Evolutionary conservation across 495 filamentous ascomycete species (phyloP).

Genomic region (Penicillium riverlandense): DNA sequence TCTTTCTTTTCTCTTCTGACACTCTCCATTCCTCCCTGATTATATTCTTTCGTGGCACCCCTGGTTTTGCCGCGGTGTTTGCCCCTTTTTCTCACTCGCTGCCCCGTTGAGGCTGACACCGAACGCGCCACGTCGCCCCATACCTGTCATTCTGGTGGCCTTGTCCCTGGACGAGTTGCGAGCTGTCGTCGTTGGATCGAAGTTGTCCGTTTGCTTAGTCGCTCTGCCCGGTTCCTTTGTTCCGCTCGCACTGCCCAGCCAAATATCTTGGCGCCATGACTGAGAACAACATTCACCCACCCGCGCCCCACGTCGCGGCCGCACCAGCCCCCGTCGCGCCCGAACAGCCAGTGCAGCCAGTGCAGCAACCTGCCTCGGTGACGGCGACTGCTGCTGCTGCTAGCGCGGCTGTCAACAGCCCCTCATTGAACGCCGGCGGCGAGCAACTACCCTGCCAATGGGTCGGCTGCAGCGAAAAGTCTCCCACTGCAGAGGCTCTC

Average conservation of each 20-base stretch:
- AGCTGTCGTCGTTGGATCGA: too few species aligned
- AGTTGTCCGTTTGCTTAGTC: too few species aligned
- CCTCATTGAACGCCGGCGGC: constrained; percentile 27
- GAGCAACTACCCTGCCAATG: constrained; percentile 79
- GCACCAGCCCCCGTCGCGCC: constrained; percentile 17
- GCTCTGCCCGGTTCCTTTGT: too few species aligned
- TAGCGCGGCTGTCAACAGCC: constrained; percentile 35
- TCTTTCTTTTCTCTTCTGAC: constrained; percentile 7
- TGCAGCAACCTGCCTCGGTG: constrained; percentile 22
- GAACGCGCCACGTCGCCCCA: too few species aligned
- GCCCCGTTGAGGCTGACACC: too few species aligned
- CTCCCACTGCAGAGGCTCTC: constrained; percentile 69
- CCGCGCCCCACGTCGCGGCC: constrained; percentile 18
- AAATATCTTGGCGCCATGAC: constrained; percentile 24
- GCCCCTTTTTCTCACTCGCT: background rate
- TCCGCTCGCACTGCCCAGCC: too few species aligned
- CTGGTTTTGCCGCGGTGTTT: background rate
- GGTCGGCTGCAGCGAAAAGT: constrained; percentile 77
- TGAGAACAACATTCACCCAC: constrained; percentile 14
- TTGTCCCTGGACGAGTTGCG: too few species aligned
- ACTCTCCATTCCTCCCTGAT: constrained; percentile 3
- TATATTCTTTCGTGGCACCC: background rate
- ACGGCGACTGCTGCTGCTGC: constrained; percentile 34
- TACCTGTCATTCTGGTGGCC: too few species aligned
- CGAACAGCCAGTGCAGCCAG: constrained; percentile 17